Percentiles rank a stretch among this genome's conserved stretches.
Conservation (phyloP, 208 protist species). For the Crithidia mellificae region DNA sequence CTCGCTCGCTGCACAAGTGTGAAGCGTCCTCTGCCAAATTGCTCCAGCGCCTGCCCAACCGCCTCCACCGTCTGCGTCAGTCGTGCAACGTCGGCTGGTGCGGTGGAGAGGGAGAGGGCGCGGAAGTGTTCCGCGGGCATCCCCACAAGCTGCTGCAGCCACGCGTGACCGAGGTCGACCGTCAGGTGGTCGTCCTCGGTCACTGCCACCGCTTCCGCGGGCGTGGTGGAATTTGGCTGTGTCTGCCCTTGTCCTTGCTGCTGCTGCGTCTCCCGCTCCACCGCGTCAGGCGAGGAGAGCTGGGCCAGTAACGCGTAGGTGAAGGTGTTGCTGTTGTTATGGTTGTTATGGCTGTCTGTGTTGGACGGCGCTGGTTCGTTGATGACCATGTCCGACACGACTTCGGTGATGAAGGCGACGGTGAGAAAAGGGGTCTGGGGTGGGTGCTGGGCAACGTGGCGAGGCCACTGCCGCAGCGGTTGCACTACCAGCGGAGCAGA, state of each 20-base stretch:
- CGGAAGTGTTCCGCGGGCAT: slow-evolving; percentile 57
- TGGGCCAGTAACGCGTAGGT: slow-evolving; percentile 56
- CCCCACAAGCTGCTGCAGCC: slow-evolving; percentile 56
- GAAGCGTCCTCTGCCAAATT: slow-evolving; percentile 47
- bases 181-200: slow-evolving; percentile 31
- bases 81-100: slow-evolving; percentile 32
- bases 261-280: slow-evolving; percentile 29
- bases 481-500: too few relatives aligned
- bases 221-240: too few relatives aligned
- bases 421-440: slow-evolving; percentile 43
- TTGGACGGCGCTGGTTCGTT: slow-evolving; percentile 28
- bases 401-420: slow-evolving; percentile 54
- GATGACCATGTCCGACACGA: slow-evolving; percentile 64
- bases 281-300: slow-evolving; percentile 38
- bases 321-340: background rate
- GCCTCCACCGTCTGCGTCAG: slow-evolving; percentile 44
- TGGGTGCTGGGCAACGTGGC: slow-evolving; percentile 13
- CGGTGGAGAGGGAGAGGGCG: slow-evolving; percentile 35
- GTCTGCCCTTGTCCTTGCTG: too few relatives aligned
- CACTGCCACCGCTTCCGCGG: background rate
- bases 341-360: background rate
- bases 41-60: slow-evolving; percentile 52
- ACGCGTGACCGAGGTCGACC: slow-evolving; percentile 69
- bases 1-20: slow-evolving; percentile 44
- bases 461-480: slow-evolving; percentile 27